phyloP scores from a whole-genome alignment of 257 asterid genomes.

The Primulina huaijiensis region DNA sequence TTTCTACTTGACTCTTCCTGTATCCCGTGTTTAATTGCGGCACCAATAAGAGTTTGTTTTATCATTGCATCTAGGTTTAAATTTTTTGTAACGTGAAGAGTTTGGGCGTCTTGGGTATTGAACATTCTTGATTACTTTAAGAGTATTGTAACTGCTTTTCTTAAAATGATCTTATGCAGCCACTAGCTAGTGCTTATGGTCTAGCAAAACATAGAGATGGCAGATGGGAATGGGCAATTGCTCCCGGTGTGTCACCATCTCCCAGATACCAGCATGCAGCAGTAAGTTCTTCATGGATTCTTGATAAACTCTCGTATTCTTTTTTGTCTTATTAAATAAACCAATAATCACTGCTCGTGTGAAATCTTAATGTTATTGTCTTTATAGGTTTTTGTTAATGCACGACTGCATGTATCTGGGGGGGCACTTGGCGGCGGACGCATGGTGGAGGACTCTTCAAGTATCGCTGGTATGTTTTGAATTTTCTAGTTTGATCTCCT shows the following conservation, averaged over 20 bases:
- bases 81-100: too few species aligned
- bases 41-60: not conserved
- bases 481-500: conserved; percentile 8
- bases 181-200: conserved; percentile 94
- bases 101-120: not conserved
- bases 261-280: conserved; percentile 98
- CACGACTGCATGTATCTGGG: conserved; percentile 98
- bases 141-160: conserved; percentile 9
- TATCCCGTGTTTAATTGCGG: not conserved
- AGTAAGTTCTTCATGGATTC: conserved; percentile 41
- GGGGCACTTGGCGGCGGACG: conserved; percentile 99
- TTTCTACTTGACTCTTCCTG: not conserved
- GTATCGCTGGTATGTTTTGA: conserved; percentile 72
- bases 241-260: conserved; percentile 99
- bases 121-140: not conserved
- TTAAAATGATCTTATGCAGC: conserved; percentile 45
- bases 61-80: not conserved
- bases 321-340: conserved; percentile 15
- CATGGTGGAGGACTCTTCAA: conserved; percentile 99
- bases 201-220: conserved; percentile 99
- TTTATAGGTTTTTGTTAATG: conserved; percentile 91
- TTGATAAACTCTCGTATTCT: conserved; percentile 3
- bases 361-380: conserved; percentile 15
- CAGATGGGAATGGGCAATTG: conserved; percentile 99
- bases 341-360: not conserved